Percentiles rank a stretch among this genome's conserved stretches.
Conservation (phyloP, 2,329 filamentous ascomycete genomes). For the Phaeophleospora eucalypticola region DNA sequence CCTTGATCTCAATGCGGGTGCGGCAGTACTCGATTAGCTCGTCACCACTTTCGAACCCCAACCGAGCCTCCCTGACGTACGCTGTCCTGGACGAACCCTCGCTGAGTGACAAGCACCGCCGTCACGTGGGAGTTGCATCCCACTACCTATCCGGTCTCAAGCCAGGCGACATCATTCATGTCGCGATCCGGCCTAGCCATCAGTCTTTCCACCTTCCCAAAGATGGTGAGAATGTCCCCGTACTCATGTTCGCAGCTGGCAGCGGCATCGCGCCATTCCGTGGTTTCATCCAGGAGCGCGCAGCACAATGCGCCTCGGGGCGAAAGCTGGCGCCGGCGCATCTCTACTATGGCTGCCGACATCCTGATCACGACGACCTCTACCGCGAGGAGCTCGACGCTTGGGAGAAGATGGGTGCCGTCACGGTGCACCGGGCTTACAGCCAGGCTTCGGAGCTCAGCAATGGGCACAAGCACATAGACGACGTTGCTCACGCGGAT, state of each 20-base stretch:
- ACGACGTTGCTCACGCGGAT: constrained; percentile 50
- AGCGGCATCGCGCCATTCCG: constrained; percentile 97
- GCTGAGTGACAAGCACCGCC: constrained; percentile 22
- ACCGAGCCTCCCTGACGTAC: constrained; percentile 56
- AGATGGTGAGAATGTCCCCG: constrained; percentile 37
- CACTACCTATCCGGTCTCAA: constrained; percentile 40
- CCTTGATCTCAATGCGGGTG: constrained; percentile 69
- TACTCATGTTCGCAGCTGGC: constrained; percentile 49
- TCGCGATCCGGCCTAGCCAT: constrained; percentile 40
- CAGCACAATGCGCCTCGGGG: constrained; percentile 44
- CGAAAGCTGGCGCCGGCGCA: constrained; percentile 55
- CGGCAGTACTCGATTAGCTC: constrained; percentile 35
- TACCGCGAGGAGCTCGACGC: constrained; percentile 56
- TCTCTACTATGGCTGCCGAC: constrained; percentile 61
- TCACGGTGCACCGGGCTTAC: constrained; percentile 60
- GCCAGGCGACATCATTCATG: constrained; percentile 41
- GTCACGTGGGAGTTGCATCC: constrained; percentile 42
- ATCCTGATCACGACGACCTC: constrained; percentile 54
- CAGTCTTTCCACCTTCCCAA: constrained; percentile 44
- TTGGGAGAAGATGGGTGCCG: constrained; percentile 60
- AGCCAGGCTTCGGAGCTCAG: constrained; percentile 45
- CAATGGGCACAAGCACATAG: constrained; percentile 51
- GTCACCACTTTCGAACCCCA: constrained; percentile 29
- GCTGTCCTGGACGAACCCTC: constrained; percentile 44
- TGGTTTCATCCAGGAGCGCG: constrained; percentile 90